Evolutionary conservation across 768 basidiomycete species (phyloP), one percentile per base, ranked within the genome.

Genomic region (Piloderma croceum): DNA sequence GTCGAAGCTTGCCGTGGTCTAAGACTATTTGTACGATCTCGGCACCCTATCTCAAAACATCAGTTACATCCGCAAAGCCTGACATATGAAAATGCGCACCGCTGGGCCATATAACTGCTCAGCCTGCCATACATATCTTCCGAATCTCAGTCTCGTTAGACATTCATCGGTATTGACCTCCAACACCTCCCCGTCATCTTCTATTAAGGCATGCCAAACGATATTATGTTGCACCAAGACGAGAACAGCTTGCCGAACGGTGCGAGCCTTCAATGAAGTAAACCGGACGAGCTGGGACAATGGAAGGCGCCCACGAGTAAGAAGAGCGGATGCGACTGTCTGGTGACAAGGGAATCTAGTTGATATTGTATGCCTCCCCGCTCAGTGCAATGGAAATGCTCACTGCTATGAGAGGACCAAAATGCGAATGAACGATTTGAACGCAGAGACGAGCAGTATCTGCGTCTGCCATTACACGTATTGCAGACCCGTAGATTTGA

Each of bases 181-280:
- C 35, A 87, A 70, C 42, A 86, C 74, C 47, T 84, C 85, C 5
- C 76, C 78, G 31, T 79, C 82, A n/a, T 80, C 78, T 7, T 81
- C 80, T 5, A 73, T 73, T 27, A 74, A 73, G 7, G 82, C 76
- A 55, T 91, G 88, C 87, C 90, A 92, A 32, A 93, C 69, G 32
- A 96, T 62, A 61, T 96, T 92, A 57, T 97, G 93, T 57, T 97
- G 93, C 13, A 93, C 72, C 39, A 97, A 74, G 33, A 83, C 75
- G 33, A 96, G 67, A 15, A 93, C 64, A 15, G 79, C 73, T 20
- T 81, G 79, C 39, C 84, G 79, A 11, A 83, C 74, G 1, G 72
- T 78, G 19, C 81, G 77, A 7, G 79, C 73, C 51, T 79, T 83
- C 20, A 90, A 60, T 21, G 65, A 69, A 2, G 90, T 77, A 54